Conservation (phyloP, 495 filamentous ascomycete species). For the Neurospora sp. region DNA sequence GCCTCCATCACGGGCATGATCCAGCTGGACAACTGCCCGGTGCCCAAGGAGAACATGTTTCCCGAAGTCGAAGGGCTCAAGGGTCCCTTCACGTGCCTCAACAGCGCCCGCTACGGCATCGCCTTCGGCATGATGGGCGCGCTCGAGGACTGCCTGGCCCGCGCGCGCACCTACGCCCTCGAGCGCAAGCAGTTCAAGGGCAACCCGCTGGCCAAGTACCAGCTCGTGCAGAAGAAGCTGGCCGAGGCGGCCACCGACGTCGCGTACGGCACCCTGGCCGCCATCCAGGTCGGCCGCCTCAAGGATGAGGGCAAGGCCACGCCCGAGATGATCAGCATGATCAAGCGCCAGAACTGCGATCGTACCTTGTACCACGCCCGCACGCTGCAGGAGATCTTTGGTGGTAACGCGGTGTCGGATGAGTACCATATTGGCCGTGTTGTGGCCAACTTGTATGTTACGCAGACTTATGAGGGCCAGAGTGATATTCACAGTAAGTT, state of each 20-base stretch:
- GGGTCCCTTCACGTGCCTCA: conserved; percentile 89
- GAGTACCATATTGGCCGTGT: conserved; percentile 93
- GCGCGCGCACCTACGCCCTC: conserved; percentile 77
- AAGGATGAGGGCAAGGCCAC: conserved; percentile 82
- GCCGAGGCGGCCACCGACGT: conserved; percentile 87
- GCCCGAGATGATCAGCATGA: conserved; percentile 97
- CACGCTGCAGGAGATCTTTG: conserved; percentile 85
- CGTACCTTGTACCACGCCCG: conserved; percentile 72
- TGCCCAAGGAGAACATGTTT: conserved; percentile 89
- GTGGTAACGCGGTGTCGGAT: conserved; percentile 92
- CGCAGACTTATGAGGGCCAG: conserved; percentile 95
- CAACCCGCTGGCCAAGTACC: conserved; percentile 92
- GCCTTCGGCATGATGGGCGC: conserved; percentile 90
- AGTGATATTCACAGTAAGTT: conserved; percentile 89
- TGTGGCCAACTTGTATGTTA: conserved; percentile 93
- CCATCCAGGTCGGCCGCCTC: conserved; percentile 80
- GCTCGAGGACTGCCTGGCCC: conserved; percentile 75
- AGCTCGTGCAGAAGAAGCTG: conserved; percentile 97
- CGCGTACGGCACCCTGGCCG: conserved; percentile 77
- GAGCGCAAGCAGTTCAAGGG: conserved; percentile 94
- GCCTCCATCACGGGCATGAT: conserved; percentile 98
- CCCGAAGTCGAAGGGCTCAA: conserved; percentile 77
- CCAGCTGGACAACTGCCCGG: conserved; percentile 80
- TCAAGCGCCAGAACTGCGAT: conserved; percentile 98
- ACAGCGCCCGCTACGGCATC: conserved; percentile 87